phyloP scores from a whole-genome alignment of 495 filamentous ascomycete genomes.

The Podospora conica region DNA sequence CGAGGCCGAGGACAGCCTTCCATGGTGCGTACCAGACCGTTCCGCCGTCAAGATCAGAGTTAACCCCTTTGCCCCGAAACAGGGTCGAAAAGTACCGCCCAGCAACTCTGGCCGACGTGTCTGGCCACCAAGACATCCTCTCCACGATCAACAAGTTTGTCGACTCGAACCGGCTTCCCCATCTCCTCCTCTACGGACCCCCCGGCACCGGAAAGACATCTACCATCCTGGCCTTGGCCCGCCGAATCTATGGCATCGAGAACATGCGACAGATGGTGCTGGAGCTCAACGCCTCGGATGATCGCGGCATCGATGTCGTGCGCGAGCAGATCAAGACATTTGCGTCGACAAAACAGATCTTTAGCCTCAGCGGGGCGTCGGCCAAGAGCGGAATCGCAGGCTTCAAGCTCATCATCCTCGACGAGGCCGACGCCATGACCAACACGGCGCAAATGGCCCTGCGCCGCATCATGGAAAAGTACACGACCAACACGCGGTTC shows the following conservation, averaged over 20 bases:
- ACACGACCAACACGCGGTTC: slow-evolving; percentile 96
- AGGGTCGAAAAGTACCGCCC: slow-evolving; percentile 99
- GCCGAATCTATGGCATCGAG: slow-evolving; percentile 83
- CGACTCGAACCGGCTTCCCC: slow-evolving; percentile 84
- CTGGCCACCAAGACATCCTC: slow-evolving; percentile 96
- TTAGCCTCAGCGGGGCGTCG: slow-evolving; percentile 33
- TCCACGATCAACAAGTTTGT: slow-evolving; percentile 96
- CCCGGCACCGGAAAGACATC: slow-evolving; percentile 97
- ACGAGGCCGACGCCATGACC: slow-evolving; percentile 99
- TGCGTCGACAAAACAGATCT: slow-evolving; percentile 66
- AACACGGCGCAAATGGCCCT: slow-evolving; percentile 94
- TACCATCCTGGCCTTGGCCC: slow-evolving; percentile 83
- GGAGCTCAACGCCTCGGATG: slow-evolving; percentile 94
- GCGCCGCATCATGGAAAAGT: slow-evolving; percentile 97
- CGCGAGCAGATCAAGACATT: slow-evolving; percentile 99
- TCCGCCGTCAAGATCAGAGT: not conserved
- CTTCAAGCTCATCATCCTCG: slow-evolving; percentile 95
- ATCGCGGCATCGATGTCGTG: slow-evolving; percentile 96
- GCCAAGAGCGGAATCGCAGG: slow-evolving; percentile 50
- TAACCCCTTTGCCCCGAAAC: not conserved
- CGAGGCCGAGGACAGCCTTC: slow-evolving; percentile 87
- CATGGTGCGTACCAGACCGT: slow-evolving; percentile 83
- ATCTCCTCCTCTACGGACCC: slow-evolving; percentile 96
- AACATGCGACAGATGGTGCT: slow-evolving; percentile 98
- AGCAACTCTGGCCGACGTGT: slow-evolving; percentile 80